These are phyloP conservation scores for Spizellomyces sp. DNA, from an alignment of 192 early-diverging fungal genomes.

Conservation along the genomic window DNA sequence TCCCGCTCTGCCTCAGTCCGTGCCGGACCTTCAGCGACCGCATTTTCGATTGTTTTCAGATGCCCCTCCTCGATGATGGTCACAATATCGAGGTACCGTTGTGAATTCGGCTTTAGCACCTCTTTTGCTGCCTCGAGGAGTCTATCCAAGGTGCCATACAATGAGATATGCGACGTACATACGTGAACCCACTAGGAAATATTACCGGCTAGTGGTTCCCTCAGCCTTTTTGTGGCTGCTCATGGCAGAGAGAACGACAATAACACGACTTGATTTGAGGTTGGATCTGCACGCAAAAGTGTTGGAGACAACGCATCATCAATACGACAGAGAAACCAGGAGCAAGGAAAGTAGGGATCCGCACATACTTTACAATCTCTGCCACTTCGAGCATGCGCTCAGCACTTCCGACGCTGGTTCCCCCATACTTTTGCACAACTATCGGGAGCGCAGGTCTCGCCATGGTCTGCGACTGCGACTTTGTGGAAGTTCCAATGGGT, in stretches of 20 bases:
- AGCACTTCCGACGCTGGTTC: slow-evolving; percentile 87
- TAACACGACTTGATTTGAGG: slow-evolving; percentile 73
- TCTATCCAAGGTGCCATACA: slow-evolving; percentile 30
- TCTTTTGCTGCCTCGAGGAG: slow-evolving; percentile 71
- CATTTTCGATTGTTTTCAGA: slow-evolving; percentile 59
- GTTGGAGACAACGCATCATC: no score
- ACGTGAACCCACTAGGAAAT: neutral
- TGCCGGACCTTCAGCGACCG: slow-evolving; percentile 14
- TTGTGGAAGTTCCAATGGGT: no score
- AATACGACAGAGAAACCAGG: no score
- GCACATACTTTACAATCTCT: slow-evolving; percentile 80
- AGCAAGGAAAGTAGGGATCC: neutral
- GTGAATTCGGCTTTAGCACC: slow-evolving; percentile 73
- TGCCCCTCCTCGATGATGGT: slow-evolving; percentile 83
- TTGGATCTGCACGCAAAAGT: slow-evolving; percentile 31
- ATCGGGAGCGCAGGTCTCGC: neutral
- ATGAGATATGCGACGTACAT: neutral
- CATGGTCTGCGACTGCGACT: neutral
- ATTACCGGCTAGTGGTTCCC: slow-evolving; percentile 85
- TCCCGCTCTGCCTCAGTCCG: slow-evolving; percentile 53
- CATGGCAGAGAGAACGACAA: slow-evolving; percentile 96
- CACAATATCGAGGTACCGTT: slow-evolving; percentile 73
- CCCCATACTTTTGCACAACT: slow-evolving; percentile 88
- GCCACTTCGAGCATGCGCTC: slow-evolving; percentile 60
- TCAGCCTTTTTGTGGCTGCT: slow-evolving; percentile 83